These are phyloP conservation scores for Coemansia sp. DNA, from an alignment of 192 early-diverging fungal genomes.

Conservation along the genomic window DNA sequence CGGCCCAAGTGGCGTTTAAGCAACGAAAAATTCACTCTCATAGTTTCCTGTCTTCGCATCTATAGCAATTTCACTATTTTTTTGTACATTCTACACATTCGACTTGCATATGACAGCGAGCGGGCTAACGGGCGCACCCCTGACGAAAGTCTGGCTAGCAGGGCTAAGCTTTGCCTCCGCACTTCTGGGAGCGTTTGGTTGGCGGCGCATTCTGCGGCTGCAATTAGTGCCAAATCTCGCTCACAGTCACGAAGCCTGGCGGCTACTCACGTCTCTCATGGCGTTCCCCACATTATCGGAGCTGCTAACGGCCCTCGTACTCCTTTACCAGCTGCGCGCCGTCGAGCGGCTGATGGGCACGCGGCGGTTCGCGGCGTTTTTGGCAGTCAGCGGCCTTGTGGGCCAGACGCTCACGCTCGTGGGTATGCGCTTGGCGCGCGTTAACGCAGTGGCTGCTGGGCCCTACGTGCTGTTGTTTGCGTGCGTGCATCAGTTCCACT, in stretches of 20 bases:
- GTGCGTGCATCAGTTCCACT: constrained; percentile 15
- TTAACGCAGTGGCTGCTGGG: background rate
- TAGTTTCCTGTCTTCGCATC: no score
- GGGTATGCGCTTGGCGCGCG: background rate
- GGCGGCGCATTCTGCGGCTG: constrained; percentile 5
- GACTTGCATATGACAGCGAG: background rate
- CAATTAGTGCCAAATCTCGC: constrained; percentile 7
- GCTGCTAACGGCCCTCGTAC: background rate
- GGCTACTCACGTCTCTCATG: background rate
- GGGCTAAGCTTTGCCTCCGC: background rate
- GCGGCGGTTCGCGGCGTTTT: constrained; percentile 20
- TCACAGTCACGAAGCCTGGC: constrained; percentile 11
- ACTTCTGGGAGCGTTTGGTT: background rate
- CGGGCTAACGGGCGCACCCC: constrained; percentile 9
- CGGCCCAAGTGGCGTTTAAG: no score
- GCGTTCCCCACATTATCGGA: constrained; percentile 9
- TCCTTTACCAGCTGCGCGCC: constrained; percentile 20
- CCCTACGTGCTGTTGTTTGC: constrained; percentile 17
- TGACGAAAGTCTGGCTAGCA: constrained; percentile 17
- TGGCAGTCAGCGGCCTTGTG: constrained; percentile 14
- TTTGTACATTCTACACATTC: no score
- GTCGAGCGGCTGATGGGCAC: constrained; percentile 28
- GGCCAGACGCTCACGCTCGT: constrained; percentile 8
- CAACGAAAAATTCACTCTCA: no score
- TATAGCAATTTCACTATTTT: background rate